Conservation (phyloP, 306 rosid species). For the Dalbergia cochinchinensis region DNA sequence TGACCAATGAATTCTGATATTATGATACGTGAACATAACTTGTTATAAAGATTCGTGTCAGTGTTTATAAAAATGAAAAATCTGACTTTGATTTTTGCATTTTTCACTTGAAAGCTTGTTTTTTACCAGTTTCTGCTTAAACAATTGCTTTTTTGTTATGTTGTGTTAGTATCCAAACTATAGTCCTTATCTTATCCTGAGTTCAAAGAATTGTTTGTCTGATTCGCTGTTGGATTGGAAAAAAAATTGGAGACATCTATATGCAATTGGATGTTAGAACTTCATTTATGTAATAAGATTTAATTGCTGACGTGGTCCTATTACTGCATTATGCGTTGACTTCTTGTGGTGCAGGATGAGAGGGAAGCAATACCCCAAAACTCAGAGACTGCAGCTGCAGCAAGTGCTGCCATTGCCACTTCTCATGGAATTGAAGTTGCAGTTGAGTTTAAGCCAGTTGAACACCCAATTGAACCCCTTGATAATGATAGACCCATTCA, state of each 20-base stretch:
- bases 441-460: conserved; percentile 94
- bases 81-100: conserved; percentile 22
- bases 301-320: conserved; percentile 24
- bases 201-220: neutral
- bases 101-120: conserved; percentile 21
- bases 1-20: conserved; percentile 42
- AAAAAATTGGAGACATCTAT: neutral
- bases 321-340: conserved; percentile 36
- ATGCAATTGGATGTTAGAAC: conserved; percentile 15
- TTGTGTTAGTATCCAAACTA: neutral
- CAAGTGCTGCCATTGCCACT: conserved; percentile 55
- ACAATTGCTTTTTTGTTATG: neutral
- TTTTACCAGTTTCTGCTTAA: conserved; percentile 2
- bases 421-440: conserved; percentile 94
- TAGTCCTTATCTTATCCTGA: conserved; percentile 12
- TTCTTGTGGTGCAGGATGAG: conserved; percentile 68
- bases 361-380: conserved; percentile 72
- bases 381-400: conserved; percentile 56
- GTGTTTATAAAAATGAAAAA: conserved; percentile 27
- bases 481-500: conserved; percentile 86
- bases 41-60: conserved; percentile 10
- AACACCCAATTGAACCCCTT: conserved; percentile 88
- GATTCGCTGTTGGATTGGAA: conserved; percentile 31
- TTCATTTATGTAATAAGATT: conserved; percentile 8
- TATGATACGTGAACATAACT: neutral